phyloP scores from a whole-genome alignment of 2,329 filamentous ascomycete species.

The Penicillium sp. region DNA sequence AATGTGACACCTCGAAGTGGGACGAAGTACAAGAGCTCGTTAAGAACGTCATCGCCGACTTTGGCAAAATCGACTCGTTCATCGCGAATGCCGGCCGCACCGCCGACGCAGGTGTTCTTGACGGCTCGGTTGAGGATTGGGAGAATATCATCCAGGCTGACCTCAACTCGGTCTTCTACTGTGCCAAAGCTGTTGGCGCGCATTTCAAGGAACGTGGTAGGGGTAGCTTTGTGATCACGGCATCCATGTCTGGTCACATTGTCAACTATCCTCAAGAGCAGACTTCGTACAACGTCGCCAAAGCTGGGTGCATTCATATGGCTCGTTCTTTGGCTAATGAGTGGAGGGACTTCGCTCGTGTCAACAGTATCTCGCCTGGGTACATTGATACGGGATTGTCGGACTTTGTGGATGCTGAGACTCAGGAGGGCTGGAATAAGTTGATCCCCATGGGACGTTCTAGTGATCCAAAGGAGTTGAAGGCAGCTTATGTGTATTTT shows the following conservation, averaged over 20 bases:
- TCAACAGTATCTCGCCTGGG: slow-evolving; percentile 67
- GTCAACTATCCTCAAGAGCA: slow-evolving; percentile 63
- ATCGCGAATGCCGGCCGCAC: slow-evolving; percentile 71
- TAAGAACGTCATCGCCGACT: slow-evolving; percentile 33
- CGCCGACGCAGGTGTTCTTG: slow-evolving; percentile 66
- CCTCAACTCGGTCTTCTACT: slow-evolving; percentile 81
- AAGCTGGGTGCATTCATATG: slow-evolving; percentile 66
- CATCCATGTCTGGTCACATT: slow-evolving; percentile 60
- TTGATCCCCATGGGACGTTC: slow-evolving; percentile 63
- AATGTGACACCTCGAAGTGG: slow-evolving; percentile 59
- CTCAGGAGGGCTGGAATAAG: slow-evolving; percentile 57
- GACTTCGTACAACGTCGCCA: slow-evolving; percentile 63
- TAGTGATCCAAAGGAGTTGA: slow-evolving; percentile 64
- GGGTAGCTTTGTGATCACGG: slow-evolving; percentile 65
- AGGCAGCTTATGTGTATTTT: slow-evolving; percentile 56
- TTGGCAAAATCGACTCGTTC: slow-evolving; percentile 67
- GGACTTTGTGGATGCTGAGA: slow-evolving; percentile 62
- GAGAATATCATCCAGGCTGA: slow-evolving; percentile 82
- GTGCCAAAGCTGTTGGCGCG: slow-evolving; percentile 80
- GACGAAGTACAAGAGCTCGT: slow-evolving; percentile 58
- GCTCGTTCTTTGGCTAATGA: slow-evolving; percentile 65
- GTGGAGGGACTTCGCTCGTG: slow-evolving; percentile 67
- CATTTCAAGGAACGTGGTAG: slow-evolving; percentile 68
- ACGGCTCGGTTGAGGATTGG: slow-evolving; percentile 68
- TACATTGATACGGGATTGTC: slow-evolving; percentile 68